phyloP scores from a whole-genome alignment of 371 early-diverging fungal genomes.

The Mortierella sp. region DNA sequence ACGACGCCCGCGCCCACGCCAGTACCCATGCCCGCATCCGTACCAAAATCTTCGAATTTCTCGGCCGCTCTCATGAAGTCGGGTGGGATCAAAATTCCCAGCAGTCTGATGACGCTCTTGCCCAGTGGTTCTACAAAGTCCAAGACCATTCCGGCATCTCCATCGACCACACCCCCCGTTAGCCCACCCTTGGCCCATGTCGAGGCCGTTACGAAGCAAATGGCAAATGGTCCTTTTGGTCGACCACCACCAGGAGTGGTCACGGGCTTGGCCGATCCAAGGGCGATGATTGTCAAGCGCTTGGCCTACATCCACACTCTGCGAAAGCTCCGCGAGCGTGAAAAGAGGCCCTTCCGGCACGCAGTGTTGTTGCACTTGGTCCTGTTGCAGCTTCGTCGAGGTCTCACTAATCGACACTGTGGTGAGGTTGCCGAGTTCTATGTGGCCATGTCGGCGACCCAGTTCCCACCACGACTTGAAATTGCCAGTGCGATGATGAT shows the following conservation, averaged over 20 bases:
- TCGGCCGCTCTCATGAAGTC: constrained; percentile 24
- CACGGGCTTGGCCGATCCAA: constrained; percentile 17
- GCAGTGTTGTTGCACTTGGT: constrained; percentile 31
- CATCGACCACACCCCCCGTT: constrained; percentile 19
- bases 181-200: constrained; percentile 25
- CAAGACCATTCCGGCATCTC: not conserved
- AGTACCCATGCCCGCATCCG: not conserved
- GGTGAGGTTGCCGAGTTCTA: constrained; percentile 45
- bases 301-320: constrained; percentile 38
- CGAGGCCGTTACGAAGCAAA: not conserved
- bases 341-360: constrained; percentile 39
- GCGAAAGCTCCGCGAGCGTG: constrained; percentile 43
- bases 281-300: constrained; percentile 33
- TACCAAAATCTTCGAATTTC: not conserved
- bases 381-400: constrained; percentile 32
- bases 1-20: not conserved
- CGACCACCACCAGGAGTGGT: not conserved
- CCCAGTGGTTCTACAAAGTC: constrained; percentile 16
- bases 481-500: constrained; percentile 11
- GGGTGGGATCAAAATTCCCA: constrained; percentile 32
- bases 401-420: constrained; percentile 31
- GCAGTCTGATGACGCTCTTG: constrained; percentile 33
- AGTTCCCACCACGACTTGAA: constrained; percentile 31
- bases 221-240: not conserved
- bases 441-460: constrained; percentile 26